Conservation (phyloP, 441 rosid species). For the Aquilaria agallochum region DNA sequence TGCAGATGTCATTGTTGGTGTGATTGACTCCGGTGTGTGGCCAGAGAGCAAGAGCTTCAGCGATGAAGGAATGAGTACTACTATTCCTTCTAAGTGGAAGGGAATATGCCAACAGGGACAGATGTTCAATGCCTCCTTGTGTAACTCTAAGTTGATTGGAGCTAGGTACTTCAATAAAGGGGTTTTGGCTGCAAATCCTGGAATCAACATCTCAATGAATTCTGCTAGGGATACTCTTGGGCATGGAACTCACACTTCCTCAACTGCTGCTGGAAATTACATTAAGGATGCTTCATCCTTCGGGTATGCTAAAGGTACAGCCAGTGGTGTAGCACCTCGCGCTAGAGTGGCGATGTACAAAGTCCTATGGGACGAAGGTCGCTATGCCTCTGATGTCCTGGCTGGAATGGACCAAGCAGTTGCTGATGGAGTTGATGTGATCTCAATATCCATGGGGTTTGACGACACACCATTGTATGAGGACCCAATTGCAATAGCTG, state of each 20-base stretch:
- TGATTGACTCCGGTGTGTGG: slow-evolving; percentile 47
- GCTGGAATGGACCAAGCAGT: slow-evolving; percentile 50
- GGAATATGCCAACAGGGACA: slow-evolving; percentile 40
- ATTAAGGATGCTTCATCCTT: slow-evolving; percentile 30
- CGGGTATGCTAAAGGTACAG: slow-evolving; percentile 48
- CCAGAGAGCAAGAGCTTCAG: slow-evolving; percentile 42
- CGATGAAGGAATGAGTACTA: slow-evolving; percentile 32
- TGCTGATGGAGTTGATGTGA: slow-evolving; percentile 50
- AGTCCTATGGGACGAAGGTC: slow-evolving; percentile 35
- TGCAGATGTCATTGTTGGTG: slow-evolving; percentile 34
- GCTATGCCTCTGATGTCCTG: slow-evolving; percentile 44
- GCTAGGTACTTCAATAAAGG: slow-evolving; percentile 46
- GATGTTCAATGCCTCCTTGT: slow-evolving; percentile 36
- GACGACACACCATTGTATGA: slow-evolving; percentile 32
- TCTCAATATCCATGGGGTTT: slow-evolving; percentile 51
- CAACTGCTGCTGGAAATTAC: slow-evolving; percentile 40
- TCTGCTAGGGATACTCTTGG: slow-evolving; percentile 38
- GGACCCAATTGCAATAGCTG: slow-evolving; percentile 51
- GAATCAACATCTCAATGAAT: slow-evolving; percentile 23
- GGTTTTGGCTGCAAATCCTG: slow-evolving; percentile 31
- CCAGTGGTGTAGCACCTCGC: slow-evolving; percentile 41
- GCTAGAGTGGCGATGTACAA: slow-evolving; percentile 46
- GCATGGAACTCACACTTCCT: slow-evolving; percentile 48
- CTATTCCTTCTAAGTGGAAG: slow-evolving; percentile 40
- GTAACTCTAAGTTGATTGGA: slow-evolving; percentile 44